These are phyloP conservation scores for Citrullus colocynthis DNA, from an alignment of 306 rosid species.

Conservation along the genomic window DNA sequence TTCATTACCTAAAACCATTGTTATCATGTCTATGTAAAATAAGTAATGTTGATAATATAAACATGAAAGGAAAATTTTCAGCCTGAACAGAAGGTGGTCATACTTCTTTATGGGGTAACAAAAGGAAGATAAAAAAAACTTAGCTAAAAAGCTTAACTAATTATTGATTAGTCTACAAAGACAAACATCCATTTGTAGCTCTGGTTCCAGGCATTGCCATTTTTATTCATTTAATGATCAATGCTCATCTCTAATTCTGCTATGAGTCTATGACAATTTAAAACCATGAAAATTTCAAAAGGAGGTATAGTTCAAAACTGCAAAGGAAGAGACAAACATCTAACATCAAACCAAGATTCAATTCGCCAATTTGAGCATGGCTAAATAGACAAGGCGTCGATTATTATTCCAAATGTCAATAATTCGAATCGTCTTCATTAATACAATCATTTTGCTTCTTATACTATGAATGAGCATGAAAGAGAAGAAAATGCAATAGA, in stretches of 20 bases:
- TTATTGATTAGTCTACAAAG: not conserved
- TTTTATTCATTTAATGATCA: not conserved
- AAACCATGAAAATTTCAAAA: not conserved
- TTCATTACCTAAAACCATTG: not conserved
- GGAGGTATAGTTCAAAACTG: not conserved
- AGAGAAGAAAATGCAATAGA: not conserved
- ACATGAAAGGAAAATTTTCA: not conserved
- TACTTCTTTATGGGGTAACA: not conserved
- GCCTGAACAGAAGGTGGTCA: not conserved
- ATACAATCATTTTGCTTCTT: not conserved
- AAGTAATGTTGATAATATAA: not conserved
- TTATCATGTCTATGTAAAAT: not conserved
- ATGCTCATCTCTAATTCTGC: not conserved
- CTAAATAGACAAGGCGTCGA: too few relatives aligned
- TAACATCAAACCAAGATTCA: not conserved
- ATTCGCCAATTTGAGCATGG: too few relatives aligned
- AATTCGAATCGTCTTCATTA: not conserved
- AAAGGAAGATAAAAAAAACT: not conserved
- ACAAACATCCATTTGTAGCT: not conserved
- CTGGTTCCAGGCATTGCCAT: not conserved
- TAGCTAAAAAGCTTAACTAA: not conserved
- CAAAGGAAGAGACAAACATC: not conserved
- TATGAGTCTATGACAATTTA: not conserved
- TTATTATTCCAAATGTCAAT: too few relatives aligned
- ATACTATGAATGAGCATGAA: not conserved